These are phyloP conservation scores for Rubia yunnanensis DNA, from an alignment of 257 asterid species.

Conservation along the genomic window DNA sequence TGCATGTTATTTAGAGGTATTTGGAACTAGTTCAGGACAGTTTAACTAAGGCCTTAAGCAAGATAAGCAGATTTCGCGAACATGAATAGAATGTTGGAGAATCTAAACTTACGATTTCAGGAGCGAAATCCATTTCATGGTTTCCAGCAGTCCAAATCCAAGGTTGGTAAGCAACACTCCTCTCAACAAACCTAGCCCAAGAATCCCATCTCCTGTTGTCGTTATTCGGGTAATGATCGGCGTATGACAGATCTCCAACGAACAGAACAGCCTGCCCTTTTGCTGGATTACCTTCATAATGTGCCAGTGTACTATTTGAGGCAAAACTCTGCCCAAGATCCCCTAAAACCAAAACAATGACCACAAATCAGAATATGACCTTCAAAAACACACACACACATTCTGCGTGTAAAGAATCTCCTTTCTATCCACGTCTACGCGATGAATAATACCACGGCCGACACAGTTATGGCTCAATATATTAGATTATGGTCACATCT, in stretches of 20 bases:
- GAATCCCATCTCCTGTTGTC: slow-evolving; percentile 90
- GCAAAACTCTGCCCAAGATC: slow-evolving; percentile 86
- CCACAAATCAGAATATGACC: background rate
- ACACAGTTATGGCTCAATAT: too few relatives aligned
- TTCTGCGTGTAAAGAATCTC: too few relatives aligned
- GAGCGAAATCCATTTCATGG: slow-evolving; percentile 76
- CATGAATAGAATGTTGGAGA: background rate
- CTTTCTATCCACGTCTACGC: too few relatives aligned
- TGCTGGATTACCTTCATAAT: slow-evolving; percentile 54
- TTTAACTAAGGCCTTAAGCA: background rate
- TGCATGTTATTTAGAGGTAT: background rate
- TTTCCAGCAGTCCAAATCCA: slow-evolving; percentile 95
- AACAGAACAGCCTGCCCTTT: slow-evolving; percentile 68
- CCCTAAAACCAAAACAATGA: slow-evolving; percentile 28
- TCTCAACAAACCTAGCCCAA: slow-evolving; percentile 82
- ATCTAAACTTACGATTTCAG: slow-evolving; percentile 48
- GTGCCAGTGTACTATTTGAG: slow-evolving; percentile 64
- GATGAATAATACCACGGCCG: too few relatives aligned
- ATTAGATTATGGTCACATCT: too few relatives aligned
- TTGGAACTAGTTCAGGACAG: background rate
- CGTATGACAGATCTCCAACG: slow-evolving; percentile 88
- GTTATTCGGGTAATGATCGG: slow-evolving; percentile 59
- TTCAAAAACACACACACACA: too few relatives aligned
- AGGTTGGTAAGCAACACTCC: slow-evolving; percentile 83
- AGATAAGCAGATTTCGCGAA: background rate